These are phyloP conservation scores for Leccinum subgranulosum DNA, from an alignment of 768 basidiomycete species.

Conservation along the genomic window DNA sequence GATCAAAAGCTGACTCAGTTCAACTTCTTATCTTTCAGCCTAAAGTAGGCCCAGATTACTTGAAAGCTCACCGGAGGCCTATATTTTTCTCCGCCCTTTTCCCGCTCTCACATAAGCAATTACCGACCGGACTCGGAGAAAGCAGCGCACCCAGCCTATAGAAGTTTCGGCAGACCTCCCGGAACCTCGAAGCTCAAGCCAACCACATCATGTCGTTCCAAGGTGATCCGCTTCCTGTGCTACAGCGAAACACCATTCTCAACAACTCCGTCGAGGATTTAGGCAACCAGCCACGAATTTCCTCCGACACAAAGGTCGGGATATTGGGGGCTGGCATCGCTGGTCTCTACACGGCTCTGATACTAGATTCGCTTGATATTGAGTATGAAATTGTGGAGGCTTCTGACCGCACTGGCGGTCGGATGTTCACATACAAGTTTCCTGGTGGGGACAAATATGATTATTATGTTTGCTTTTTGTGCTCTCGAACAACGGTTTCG, in stretches of 20 bases:
- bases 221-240: background rate
- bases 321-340: slow-evolving; percentile 22
- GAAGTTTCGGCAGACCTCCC: background rate
- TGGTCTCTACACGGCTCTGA: background rate
- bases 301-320: slow-evolving; percentile 10
- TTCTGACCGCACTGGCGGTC: slow-evolving; percentile 38
- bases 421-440: slow-evolving; percentile 44
- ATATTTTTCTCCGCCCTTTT: too few relatives aligned
- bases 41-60: too few relatives aligned
- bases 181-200: background rate
- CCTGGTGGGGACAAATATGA: slow-evolving; percentile 27
- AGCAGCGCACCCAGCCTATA: too few relatives aligned
- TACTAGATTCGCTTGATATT: slow-evolving; percentile 28
- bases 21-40: too few relatives aligned
- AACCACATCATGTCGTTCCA: background rate
- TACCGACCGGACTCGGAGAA: too few relatives aligned
- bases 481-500: background rate
- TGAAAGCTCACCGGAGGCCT: too few relatives aligned
- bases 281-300: background rate
- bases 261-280: background rate
- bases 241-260: background rate
- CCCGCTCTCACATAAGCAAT: too few relatives aligned
- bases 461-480: slow-evolving; percentile 30
- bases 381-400: slow-evolving; percentile 46
- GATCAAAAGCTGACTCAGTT: too few relatives aligned